Evolutionary conservation across 768 basidiomycete genomes (phyloP), one percentile per base, ranked within the genome.

Genomic region (Tephrocybe sp.): DNA sequence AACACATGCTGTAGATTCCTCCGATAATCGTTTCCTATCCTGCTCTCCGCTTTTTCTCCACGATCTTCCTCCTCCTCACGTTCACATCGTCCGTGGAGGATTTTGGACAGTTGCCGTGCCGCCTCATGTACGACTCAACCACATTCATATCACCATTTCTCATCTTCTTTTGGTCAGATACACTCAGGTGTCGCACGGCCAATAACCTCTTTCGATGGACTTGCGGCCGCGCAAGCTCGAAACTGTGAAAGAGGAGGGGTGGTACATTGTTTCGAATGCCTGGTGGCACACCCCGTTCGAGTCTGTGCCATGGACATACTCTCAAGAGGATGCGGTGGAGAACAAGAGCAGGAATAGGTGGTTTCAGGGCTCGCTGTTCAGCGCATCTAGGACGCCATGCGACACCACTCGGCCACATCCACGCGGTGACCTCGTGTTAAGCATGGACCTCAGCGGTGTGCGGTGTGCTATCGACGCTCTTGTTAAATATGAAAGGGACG

Each of bases 271-370:
- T 43, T 52, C 65, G 8, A 40, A 53, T 44, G 60, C 72, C 54
- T 70, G 72, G 72, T 75, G 74, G 74, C 64, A 61, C 50, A 75
- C 69, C 27, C 59, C 69, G 42, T 73, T 67, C 56, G 60, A 55
- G 49, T 60, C 64, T 16, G 69, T 74, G 24, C 71, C 71, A 15
- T 77, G 76, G 77, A 59, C 70, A 32, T 74, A 69, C 55, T 26
- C 54, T 25, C 52, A 53, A 46, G 56, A 51, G 56, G 55, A 54
- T 51, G 49, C 56, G 34, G 34, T 41, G 41, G 52, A 57, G 53
- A 55, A 39, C 52, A 49, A 51, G 51, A 57, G 68, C 26, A 59
- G 63, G 49, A 61, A 64, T 22, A 60, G 64, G 9, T 58, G 62
- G 35, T 75, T 68, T 57, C 66, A 63, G 49, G 66, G 64, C 24